phyloP scores from a whole-genome alignment of 352 stramenopile species.

The Phytophthora pseudosyringae region DNA sequence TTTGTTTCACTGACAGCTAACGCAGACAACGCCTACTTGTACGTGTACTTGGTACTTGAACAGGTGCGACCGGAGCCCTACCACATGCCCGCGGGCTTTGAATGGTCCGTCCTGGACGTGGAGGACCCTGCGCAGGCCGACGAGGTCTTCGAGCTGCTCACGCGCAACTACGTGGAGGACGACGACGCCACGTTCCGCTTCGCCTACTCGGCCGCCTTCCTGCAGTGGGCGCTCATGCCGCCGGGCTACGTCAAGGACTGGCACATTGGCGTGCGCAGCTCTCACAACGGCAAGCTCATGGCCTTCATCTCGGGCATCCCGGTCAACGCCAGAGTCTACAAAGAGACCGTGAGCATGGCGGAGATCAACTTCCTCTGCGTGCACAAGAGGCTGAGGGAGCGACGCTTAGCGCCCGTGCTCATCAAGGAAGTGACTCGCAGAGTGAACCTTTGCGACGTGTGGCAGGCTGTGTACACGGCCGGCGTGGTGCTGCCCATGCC shows the following conservation, averaged over 20 bases:
- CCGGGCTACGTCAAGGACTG: constrained; percentile 94
- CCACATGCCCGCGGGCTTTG: constrained; percentile 96
- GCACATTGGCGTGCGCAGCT: constrained; percentile 95
- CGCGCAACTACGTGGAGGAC: constrained; percentile 99
- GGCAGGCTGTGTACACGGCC: constrained; percentile 98
- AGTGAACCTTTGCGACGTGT: constrained; percentile 94
- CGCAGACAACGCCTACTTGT: no score
- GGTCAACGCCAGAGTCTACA: constrained; percentile 76
- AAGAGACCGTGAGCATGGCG: constrained; percentile 64
- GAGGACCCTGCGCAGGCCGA: constrained; percentile 69
- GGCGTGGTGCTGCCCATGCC: constrained; percentile 97
- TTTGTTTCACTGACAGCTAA: no score
- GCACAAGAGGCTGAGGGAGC: constrained; percentile 97
- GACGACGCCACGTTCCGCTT: constrained; percentile 98
- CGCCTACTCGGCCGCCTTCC: constrained; percentile 87
- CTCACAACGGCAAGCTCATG: constrained; percentile 93
- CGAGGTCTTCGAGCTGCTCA: constrained; percentile 97
- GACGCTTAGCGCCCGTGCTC: constrained; percentile 97
- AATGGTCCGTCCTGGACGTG: constrained; percentile 93
- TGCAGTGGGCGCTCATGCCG: constrained; percentile 93
- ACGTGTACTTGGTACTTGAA: no score
- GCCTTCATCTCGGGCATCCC: constrained; percentile 98
- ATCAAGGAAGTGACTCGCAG: constrained; percentile 99
- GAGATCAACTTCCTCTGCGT: constrained; percentile 99
- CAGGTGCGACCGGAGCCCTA: constrained; percentile 95